Evolutionary conservation across 805 yeast species (phyloP), one percentile per base, ranked within the genome.

Genomic region (Clavispora phyllophila): DNA sequence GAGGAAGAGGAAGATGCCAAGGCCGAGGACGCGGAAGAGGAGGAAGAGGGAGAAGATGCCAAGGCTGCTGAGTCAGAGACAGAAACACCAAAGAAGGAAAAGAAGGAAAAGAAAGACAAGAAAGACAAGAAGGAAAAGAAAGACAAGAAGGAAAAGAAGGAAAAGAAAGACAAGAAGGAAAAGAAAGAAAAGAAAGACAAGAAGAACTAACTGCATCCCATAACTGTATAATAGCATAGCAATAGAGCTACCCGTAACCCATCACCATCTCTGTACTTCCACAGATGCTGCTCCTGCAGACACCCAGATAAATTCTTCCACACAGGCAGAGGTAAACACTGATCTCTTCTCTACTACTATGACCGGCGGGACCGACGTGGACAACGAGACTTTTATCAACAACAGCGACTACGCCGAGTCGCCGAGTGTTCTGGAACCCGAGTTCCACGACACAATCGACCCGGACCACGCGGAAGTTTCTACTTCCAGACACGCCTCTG

Each of bases 301-400:
- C 5, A 29, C 12, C 19, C 12, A n/a, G 18, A n/a, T 5, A 7
- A 9, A 5, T 9, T 29, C n/a, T 17, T 29, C 33, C 33, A 29
- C 33, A 9, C 33, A 29, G 33, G 33, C 13, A 4, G n/a, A 31
- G 23, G 38, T 28, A 31, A 23, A 27, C 23, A 22, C 19, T 25
- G 26, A 22, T 40, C 26, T 26, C 28, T 27, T 25, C 24, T 17
- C 20, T 24, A 25, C 39, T 20, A 15, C 27, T 19, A 22, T 18
- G 17, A n/a, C 33, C n/a, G 36, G 22, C 20, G 20, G 20, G 33
- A 17, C 33, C 20, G 33, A 29, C 6, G 33, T 2, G 13, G 61
- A 53, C 23, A 62, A 58, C 10, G 61, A 51, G 5, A 58, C 71
- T 1, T 70, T 70, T 42, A 55, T 70, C 33, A 70, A 70, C 45